A percentile compares a stretch with the other conserved stretches of the same genome.
Evolutionary conservation across 2,329 filamentous ascomycete species (phyloP).

Genomic region (Tolypocladium ovalisporum): DNA sequence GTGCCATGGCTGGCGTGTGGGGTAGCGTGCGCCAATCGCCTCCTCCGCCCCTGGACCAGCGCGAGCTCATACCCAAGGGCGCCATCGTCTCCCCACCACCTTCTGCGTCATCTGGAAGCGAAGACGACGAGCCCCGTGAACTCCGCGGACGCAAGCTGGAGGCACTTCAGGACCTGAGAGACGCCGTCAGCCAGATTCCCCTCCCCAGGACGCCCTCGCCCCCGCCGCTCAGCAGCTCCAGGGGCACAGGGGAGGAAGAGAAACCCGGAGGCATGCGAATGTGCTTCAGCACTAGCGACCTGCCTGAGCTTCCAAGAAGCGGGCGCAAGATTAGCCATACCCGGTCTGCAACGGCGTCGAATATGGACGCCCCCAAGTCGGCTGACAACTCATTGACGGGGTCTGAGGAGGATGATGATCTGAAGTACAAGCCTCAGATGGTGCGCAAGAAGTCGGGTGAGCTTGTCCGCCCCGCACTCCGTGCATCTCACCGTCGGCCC

Average conservation of each 20-base stretch:
- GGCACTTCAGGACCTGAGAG: constrained; percentile 59
- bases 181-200: constrained; percentile 72
- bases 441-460: constrained; percentile 98
- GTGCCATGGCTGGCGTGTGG: constrained; percentile 30
- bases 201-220: constrained; percentile 32
- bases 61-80: constrained; percentile 61
- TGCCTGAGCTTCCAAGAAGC: constrained; percentile 29
- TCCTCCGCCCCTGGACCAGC: constrained; percentile 62
- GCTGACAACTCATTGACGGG: constrained; percentile 36
- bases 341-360: constrained; percentile 46
- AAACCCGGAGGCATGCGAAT: constrained; percentile 23
- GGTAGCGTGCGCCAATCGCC: constrained; percentile 68
- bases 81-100: constrained; percentile 89
- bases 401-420: constrained; percentile 53
- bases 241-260: not conserved
- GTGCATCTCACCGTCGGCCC: constrained; percentile 69
- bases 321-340: constrained; percentile 34
- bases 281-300: constrained; percentile 34
- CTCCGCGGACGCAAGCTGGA: constrained; percentile 37
- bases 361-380: constrained; percentile 33
- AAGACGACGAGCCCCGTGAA: constrained; percentile 57
- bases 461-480: constrained; percentile 82
- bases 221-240: constrained; percentile 5
- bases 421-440: constrained; percentile 69
- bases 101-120: constrained; percentile 68